phyloP scores from a whole-genome alignment of 2,329 filamentous ascomycete genomes.

The Sordariomycetes sp. region DNA sequence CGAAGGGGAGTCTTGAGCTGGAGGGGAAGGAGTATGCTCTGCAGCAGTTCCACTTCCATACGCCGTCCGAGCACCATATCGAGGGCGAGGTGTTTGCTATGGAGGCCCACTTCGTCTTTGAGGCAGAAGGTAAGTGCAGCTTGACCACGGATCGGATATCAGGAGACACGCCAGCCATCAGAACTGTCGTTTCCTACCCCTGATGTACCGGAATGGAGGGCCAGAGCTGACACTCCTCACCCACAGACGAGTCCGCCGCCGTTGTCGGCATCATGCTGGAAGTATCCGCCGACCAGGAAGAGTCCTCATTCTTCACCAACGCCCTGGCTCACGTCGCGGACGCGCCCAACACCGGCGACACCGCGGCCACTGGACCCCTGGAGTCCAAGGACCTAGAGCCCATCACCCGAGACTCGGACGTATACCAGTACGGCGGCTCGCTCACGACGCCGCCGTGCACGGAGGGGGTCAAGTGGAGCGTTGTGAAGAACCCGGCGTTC shows the following conservation, averaged over 20 bases:
- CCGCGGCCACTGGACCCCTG: slow-evolving; percentile 23
- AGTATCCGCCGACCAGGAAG: slow-evolving; percentile 10
- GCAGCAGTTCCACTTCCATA: slow-evolving; percentile 50
- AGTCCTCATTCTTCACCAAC: neutral
- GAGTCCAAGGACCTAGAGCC: slow-evolving; percentile 28
- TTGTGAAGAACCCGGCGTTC: slow-evolving; percentile 34
- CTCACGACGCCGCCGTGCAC: slow-evolving; percentile 53
- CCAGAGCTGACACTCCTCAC: neutral
- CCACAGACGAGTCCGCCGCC: slow-evolving; percentile 11
- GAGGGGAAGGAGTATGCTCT: slow-evolving; percentile 28
- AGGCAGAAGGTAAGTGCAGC: slow-evolving; percentile 12
- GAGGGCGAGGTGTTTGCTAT: slow-evolving; percentile 26
- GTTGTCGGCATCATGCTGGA: slow-evolving; percentile 28
- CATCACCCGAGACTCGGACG: slow-evolving; percentile 21
- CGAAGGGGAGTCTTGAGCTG: slow-evolving; percentile 33
- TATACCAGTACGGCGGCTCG: slow-evolving; percentile 44
- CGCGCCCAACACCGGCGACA: slow-evolving; percentile 28
- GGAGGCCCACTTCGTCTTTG: slow-evolving; percentile 30
- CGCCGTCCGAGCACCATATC: slow-evolving; percentile 47
- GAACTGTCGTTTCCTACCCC: neutral
- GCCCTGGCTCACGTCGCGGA: slow-evolving; percentile 21
- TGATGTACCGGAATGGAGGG: neutral
- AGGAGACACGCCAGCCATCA: no score
- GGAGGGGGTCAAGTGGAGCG: slow-evolving; percentile 43
- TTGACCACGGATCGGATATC: no score